A percentile compares a stretch with the other conserved stretches of the same genome.
Conservation (phyloP, 2,329 filamentous ascomycete genomes). For the Neofusicoccum parvum region DNA sequence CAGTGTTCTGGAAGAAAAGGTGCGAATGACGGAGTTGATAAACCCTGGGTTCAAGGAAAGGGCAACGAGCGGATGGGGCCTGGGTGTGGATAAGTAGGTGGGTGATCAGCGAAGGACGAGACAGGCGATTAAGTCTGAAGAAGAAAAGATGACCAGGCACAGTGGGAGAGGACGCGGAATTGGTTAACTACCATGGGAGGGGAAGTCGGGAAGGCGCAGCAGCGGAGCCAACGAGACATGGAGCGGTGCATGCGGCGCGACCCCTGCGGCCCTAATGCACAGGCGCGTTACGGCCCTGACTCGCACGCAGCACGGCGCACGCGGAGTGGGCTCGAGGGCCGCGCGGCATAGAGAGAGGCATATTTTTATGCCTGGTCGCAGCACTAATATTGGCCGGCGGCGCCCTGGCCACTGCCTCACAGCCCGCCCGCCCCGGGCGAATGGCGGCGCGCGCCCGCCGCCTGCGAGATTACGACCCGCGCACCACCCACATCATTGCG, state of each 20-base stretch:
- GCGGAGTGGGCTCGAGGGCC: slow-evolving; percentile 29
- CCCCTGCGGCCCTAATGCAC: slow-evolving; percentile 30
- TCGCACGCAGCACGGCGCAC: slow-evolving; percentile 21
- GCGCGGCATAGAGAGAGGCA: slow-evolving; percentile 33
- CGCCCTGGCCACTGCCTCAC: slow-evolving; percentile 13
- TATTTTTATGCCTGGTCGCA: slow-evolving; percentile 36
- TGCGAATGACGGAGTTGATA: slow-evolving; percentile 46
- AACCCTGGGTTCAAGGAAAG: slow-evolving; percentile 42
- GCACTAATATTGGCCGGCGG: slow-evolving; percentile 32
- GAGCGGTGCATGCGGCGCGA: slow-evolving; percentile 33
- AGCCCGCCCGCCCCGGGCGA: slow-evolving; percentile 18
- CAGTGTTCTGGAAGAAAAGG: slow-evolving; percentile 34
- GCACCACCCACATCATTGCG: slow-evolving; percentile 17
- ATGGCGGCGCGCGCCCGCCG: slow-evolving; percentile 15
- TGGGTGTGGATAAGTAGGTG: slow-evolving; percentile 43
- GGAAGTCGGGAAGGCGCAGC: slow-evolving; percentile 37
- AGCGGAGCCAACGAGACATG: slow-evolving; percentile 38
- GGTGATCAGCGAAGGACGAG: slow-evolving; percentile 42
- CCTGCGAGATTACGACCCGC: slow-evolving; percentile 24
- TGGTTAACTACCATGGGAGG: slow-evolving; percentile 29
- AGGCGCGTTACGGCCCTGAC: slow-evolving; percentile 21
- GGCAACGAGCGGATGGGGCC: slow-evolving; percentile 38
- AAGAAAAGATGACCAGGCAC: slow-evolving; percentile 48
- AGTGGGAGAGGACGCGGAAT: slow-evolving; percentile 40
- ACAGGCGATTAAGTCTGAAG: slow-evolving; percentile 41